A percentile compares a stretch with the other conserved stretches of the same genome.
phyloP scores from a whole-genome alignment of 441 rosid species.

The Arabidopsis lyrata region DNA sequence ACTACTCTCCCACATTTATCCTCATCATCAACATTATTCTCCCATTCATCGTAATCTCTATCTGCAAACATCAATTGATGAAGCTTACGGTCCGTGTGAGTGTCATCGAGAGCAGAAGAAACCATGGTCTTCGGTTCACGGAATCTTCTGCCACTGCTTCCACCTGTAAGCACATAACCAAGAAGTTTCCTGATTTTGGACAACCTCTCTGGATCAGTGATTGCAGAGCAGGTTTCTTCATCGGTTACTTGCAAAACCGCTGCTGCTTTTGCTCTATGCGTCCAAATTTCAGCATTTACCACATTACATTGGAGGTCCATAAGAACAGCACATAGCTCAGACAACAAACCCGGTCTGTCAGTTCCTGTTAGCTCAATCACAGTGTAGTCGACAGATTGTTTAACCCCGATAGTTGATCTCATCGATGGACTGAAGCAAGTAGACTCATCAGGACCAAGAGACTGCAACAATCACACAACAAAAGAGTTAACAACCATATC shows the following conservation, averaged over 20 bases:
- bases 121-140: constrained; percentile 72
- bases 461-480: constrained; percentile 50
- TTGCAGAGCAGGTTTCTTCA: constrained; percentile 65
- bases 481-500: constrained; percentile 19
- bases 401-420: constrained; percentile 70
- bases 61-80: constrained; percentile 97
- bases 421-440: constrained; percentile 60
- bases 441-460: constrained; percentile 68
- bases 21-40: constrained; percentile 52
- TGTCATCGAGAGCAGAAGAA: constrained; percentile 60
- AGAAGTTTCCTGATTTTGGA: constrained; percentile 70
- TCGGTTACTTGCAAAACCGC: constrained; percentile 88
- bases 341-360: constrained; percentile 86
- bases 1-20: constrained; percentile 58
- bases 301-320: constrained; percentile 81
- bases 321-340: constrained; percentile 86
- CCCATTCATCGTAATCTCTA: constrained; percentile 76
- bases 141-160: constrained; percentile 60
- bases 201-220: constrained; percentile 66
- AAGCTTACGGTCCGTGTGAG: constrained; percentile 82
- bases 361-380: constrained; percentile 83
- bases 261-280: constrained; percentile 85
- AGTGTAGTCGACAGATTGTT: constrained; percentile 67
- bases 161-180: constrained; percentile 77
- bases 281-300: constrained; percentile 89